A percentile compares a stretch with the other conserved stretches of the same genome.
Evolutionary conservation across 495 filamentous ascomycete genomes (phyloP).

Genomic region (Pseudevernia furfuracea): DNA sequence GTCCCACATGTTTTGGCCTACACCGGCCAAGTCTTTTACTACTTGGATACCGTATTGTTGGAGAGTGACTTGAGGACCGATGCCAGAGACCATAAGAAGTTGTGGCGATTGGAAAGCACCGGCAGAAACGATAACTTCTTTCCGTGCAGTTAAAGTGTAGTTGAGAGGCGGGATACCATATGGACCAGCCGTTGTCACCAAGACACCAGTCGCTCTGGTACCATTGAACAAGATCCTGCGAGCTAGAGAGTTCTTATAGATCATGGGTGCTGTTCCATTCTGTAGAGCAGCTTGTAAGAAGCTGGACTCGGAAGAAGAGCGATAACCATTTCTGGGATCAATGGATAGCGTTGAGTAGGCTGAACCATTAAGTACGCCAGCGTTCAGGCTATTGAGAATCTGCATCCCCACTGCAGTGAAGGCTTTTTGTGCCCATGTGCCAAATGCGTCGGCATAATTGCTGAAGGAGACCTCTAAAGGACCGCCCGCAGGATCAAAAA

Average conservation of each 20-base stretch:
- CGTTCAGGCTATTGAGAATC: slow-evolving; percentile 25
- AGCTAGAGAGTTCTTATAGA: slow-evolving; percentile 38
- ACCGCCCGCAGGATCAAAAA: slow-evolving; percentile 27
- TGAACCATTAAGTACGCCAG: slow-evolving; percentile 32
- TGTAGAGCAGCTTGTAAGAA: slow-evolving; percentile 32
- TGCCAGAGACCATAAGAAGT: too few species aligned
- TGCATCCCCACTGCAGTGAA: slow-evolving; percentile 30
- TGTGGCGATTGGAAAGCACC: too few species aligned
- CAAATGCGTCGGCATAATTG: slow-evolving; percentile 33
- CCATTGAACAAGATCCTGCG: slow-evolving; percentile 38
- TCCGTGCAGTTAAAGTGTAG: slow-evolving; percentile 21
- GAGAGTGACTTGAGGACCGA: slow-evolving; percentile 36
- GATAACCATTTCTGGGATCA: slow-evolving; percentile 31
- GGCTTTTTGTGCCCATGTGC: slow-evolving; percentile 30
- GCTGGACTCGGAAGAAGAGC: slow-evolving; percentile 37
- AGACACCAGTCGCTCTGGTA: slow-evolving; percentile 43
- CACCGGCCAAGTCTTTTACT: slow-evolving; percentile 36
- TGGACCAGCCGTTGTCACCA: slow-evolving; percentile 26
- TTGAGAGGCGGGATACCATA: slow-evolving; percentile 19
- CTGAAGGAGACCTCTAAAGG: slow-evolving; percentile 37
- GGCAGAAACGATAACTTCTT: slow-evolving; percentile 43
- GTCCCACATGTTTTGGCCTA: slow-evolving; percentile 41
- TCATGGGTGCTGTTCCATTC: slow-evolving; percentile 23
- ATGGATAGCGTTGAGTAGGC: slow-evolving; percentile 30
- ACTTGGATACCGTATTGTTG: slow-evolving; percentile 35